Base-by-base conservation (phyloP, 2,329 filamentous ascomycete genomes). In the Cladorrhinum sp. region DNA sequence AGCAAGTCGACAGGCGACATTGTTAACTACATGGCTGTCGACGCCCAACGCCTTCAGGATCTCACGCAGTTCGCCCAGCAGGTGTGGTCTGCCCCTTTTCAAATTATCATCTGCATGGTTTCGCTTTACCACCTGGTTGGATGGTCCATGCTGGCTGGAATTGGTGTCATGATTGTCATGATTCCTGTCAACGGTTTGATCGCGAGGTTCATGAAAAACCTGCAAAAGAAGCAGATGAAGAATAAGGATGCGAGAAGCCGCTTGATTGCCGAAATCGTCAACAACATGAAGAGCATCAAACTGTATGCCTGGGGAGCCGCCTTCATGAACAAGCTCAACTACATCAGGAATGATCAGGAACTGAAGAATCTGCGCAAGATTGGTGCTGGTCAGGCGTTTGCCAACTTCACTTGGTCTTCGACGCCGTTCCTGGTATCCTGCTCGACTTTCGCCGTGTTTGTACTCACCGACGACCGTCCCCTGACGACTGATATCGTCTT, bases 241-340 rank as follows among this genome's bases (percentile, higher is more conserved):
- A 98, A 98, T 79, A 99, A 99, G 78, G 95, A 99, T 71, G 85
- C 92, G 42, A 86, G 95, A 71, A 96, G 93, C 52, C 86, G 94
- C 55, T 79, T 99, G 61, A 97, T 98, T 81, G 96, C 94, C 6
- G 95, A 99, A 75, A 99, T 99, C 67, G 81, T 99, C 71, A 97
- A 96, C 81, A 98, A 98, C 77, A 99, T 99, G 91, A 99, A 99
- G 80, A 96, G 92, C 73, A 95, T 99, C 80, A 99, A 99, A 79
- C 85, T 99, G 20, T 99, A 97, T 73, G 95, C 95, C 28, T 99
- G 95, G 95, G 94, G 93, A 30, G 89, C 88, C 28, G 94, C 95
- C 14, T 99, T 99, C 73, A 96, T 97, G 88, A 95, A 92, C 76
- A 96, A 96, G 77, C 86, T 99, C 62, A 98, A 95, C 77, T 90